A percentile compares a stretch with the other conserved stretches of the same genome.
These are phyloP conservation scores for Furcasterigmium furcatum DNA, from an alignment of 2,329 filamentous ascomycete genomes.

Conservation along the genomic window DNA sequence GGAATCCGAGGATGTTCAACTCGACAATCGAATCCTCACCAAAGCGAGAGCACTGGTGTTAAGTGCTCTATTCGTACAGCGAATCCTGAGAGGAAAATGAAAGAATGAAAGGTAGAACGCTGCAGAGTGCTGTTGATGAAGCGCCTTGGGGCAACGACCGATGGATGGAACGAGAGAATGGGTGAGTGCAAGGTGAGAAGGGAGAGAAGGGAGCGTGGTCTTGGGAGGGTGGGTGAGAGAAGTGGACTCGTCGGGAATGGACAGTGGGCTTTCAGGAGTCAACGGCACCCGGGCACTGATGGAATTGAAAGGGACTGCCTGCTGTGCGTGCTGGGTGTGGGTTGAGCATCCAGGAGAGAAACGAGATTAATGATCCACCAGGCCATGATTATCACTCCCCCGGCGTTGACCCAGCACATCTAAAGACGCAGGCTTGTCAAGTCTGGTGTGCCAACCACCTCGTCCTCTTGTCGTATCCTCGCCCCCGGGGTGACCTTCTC, in stretches of 20 bases:
- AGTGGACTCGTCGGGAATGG: background rate
- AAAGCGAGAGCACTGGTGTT: no score
- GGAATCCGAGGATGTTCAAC: no score
- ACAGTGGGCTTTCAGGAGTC: background rate
- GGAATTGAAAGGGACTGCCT: background rate
- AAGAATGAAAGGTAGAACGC: no score
- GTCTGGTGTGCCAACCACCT: background rate
- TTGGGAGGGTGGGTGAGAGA: background rate
- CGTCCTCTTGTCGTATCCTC: background rate
- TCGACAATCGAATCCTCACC: no score
- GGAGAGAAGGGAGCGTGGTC: background rate
- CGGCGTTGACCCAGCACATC: background rate
- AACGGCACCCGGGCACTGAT: background rate
- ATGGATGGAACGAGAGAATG: background rate
- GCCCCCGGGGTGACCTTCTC: background rate
- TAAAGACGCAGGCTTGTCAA: no score
- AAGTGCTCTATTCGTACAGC: no score
- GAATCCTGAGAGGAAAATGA: no score
- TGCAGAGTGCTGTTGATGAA: no score
- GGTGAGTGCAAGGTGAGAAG: background rate
- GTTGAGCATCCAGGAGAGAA: background rate
- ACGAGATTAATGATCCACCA: background rate
- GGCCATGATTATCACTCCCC: background rate
- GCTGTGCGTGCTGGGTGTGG: background rate
- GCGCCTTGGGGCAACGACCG: background rate